Base-by-base conservation (phyloP, 768 basidiomycete species). In the Antrodiella citrinella region DNA sequence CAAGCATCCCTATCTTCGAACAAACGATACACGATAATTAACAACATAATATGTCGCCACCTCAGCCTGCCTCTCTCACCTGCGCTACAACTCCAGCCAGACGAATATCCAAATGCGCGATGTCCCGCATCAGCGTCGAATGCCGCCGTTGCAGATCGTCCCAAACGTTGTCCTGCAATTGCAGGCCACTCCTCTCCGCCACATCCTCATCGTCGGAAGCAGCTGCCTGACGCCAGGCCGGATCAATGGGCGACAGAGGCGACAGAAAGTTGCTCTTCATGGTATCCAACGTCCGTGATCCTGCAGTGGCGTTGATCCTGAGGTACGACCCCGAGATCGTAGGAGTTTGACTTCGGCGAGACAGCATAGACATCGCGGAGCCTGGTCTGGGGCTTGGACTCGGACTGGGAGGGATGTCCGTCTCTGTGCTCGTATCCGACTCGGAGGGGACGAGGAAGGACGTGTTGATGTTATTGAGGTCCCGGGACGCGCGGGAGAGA, bases 351-450 rank as follows among this genome's bases (percentile, higher is more conserved):
- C 82, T 84, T 58, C 82, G 67, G 39, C 77, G 72, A 50, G 82
- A 84, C 54, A 82, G 59, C 62, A 77, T 75, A 4, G 84, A 85
- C 82, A 84, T 79, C 9, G 86, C 84, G 5, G 84, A 85, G 0
- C 83, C 81, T 0, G 87, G 87, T 9, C 86, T 76, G 3, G 87
- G 84, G 48, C 73, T 75, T n/a, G 76, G 75, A 41, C 80, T 86
- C 0, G 86, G 87, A 54, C 86, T 89, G 1, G 84, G 82, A 44
- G 84, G 85, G 0, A 78, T 80, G n/a, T 85, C 84, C 18, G 78
- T 80, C 39, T 48, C 54, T 13, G 25, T 48, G 22, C 51, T 52
- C 4, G 41, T 21, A n/a, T 50, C 54, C 18, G 35, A 23, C n/a
- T 52, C 54, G 11, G 7, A 9, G 20, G 54, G 26, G 19, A 23